Conservation (phyloP, 2,329 filamentous ascomycete genomes). For the Penicillium sclerotigenum region DNA sequence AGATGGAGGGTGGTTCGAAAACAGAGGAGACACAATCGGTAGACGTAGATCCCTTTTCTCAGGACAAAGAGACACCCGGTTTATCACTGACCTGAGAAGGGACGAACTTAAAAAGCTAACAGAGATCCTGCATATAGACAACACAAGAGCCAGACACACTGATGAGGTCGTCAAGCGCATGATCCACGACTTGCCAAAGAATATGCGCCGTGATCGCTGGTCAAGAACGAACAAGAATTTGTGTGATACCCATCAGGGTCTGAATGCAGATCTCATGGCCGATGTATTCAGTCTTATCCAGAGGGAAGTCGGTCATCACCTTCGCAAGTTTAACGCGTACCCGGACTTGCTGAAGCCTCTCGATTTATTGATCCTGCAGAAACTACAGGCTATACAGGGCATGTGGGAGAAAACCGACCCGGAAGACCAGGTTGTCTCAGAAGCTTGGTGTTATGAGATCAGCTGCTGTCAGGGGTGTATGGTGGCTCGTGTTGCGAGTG, state of each 20-base stretch:
- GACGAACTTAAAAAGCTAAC: slow-evolving; percentile 24
- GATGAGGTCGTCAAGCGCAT: slow-evolving; percentile 9
- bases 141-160: slow-evolving; percentile 3
- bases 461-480: slow-evolving; percentile 41
- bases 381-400: slow-evolving; percentile 28
- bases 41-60: neutral
- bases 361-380: slow-evolving; percentile 15
- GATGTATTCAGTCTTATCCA: slow-evolving; percentile 21
- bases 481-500: slow-evolving; percentile 29
- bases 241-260: slow-evolving; percentile 22
- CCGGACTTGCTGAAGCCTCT: slow-evolving; percentile 10
- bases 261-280: slow-evolving; percentile 26
- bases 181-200: slow-evolving; percentile 18
- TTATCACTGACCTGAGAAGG: slow-evolving; percentile 19
- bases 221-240: slow-evolving; percentile 2
- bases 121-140: slow-evolving; percentile 22
- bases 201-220: slow-evolving; percentile 8
- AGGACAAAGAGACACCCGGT: slow-evolving; percentile 16
- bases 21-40: neutral
- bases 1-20: neutral
- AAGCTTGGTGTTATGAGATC: slow-evolving; percentile 26
- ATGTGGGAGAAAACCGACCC: slow-evolving; percentile 30
- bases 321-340: slow-evolving; percentile 21
- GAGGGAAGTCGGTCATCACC: slow-evolving; percentile 24
- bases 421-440: neutral